Percentiles rank a stretch among this genome's conserved stretches.
Evolutionary conservation across 768 basidiomycete genomes (phyloP).

Genomic region (Naganishia randhawae): DNA sequence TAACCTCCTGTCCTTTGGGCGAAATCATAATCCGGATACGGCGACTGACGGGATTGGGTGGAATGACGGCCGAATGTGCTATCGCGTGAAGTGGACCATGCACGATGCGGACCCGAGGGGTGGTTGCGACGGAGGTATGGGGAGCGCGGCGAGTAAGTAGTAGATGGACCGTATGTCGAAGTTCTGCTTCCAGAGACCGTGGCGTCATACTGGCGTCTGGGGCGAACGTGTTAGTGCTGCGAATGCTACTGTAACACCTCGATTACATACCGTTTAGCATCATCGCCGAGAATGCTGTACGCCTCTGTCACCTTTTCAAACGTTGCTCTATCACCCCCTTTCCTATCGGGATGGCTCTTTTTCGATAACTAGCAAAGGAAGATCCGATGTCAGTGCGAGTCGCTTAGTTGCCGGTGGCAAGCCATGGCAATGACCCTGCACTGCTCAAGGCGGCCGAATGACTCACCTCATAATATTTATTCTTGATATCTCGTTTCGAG

Average conservation of each 20-base stretch:
- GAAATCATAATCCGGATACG: conserved; percentile 31
- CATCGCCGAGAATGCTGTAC: conserved; percentile 45
- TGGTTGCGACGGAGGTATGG: conserved; percentile 27
- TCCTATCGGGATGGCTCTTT: conserved; percentile 47
- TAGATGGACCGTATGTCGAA: conserved; percentile 18
- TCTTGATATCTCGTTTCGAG: conserved; percentile 48
- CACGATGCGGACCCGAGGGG: conserved; percentile 35
- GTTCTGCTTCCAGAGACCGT: conserved; percentile 15
- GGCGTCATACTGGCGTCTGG: conserved; percentile 22
- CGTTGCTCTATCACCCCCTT: conserved; percentile 39
- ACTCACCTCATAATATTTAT: conserved; percentile 49
- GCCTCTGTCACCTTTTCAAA: conserved; percentile 49
- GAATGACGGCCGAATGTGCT: conserved; percentile 22
- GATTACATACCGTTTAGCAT: conserved; percentile 41
- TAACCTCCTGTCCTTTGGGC: conserved; percentile 25
- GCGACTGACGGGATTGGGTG: conserved; percentile 25
- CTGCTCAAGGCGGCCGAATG: not conserved
- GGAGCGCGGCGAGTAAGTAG: conserved; percentile 25
- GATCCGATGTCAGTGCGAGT: not conserved
- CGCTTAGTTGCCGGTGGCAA: not conserved
- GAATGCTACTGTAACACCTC: not conserved
- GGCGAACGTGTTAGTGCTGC: not conserved
- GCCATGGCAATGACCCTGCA: not conserved
- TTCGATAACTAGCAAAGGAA: conserved; percentile 40
- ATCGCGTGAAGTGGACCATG: conserved; percentile 29